A percentile compares a stretch with the other conserved stretches of the same genome.
Evolutionary conservation across 1,284 basidiomycete species (phyloP).

Genomic region (Hypsizygus ulmarius): DNA sequence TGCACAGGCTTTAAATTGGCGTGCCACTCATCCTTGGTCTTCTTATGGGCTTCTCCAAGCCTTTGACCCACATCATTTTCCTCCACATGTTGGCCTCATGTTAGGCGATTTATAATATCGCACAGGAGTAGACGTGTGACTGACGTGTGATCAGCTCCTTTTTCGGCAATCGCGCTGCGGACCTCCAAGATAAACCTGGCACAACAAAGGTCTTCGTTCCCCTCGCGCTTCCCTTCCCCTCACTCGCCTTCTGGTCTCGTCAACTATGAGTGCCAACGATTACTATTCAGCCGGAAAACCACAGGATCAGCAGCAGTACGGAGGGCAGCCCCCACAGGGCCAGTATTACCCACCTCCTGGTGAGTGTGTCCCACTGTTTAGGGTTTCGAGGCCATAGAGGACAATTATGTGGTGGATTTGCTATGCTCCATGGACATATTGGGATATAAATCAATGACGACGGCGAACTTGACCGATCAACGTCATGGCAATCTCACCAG

Average conservation of each 20-base stretch:
- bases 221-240: neutral
- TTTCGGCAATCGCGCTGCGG: neutral
- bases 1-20: too few relatives aligned
- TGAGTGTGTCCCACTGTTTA: constrained; percentile 26
- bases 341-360: constrained; percentile 69
- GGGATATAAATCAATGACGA: too few relatives aligned
- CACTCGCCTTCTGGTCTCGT: neutral
- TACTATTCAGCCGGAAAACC: constrained; percentile 59
- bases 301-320: constrained; percentile 36
- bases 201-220: constrained; percentile 12
- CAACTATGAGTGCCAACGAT: constrained; percentile 69
- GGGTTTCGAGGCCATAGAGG: neutral
- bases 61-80: too few relatives aligned
- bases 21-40: too few relatives aligned
- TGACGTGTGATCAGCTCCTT: neutral
- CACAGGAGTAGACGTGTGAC: constrained; percentile 5
- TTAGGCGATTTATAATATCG: neutral
- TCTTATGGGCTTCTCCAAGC: too few relatives aligned
- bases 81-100: neutral
- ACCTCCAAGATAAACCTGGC: constrained; percentile 9
- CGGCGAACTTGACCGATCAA: too few relatives aligned
- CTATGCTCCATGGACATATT: too few relatives aligned
- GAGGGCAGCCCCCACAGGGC: constrained; percentile 21
- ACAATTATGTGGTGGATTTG: too few relatives aligned
- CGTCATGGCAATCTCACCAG: too few relatives aligned